Percentiles rank a stretch among this genome's conserved stretches.
phyloP scores from a whole-genome alignment of 129 eudicot species.

The Solidago caesia region DNA sequence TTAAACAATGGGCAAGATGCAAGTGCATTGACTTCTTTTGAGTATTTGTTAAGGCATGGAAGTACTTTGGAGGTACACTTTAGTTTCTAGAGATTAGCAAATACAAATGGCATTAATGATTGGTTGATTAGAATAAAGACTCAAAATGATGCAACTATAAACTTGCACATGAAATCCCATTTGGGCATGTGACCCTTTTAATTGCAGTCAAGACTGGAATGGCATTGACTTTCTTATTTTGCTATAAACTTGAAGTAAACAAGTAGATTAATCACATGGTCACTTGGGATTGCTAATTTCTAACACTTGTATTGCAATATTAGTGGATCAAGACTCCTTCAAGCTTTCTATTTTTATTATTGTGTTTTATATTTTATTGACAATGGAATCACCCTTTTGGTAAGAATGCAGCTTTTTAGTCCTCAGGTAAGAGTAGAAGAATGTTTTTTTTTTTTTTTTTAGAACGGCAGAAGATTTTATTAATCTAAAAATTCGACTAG shows the following conservation, averaged over 20 bases:
- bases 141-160: conserved; percentile 24
- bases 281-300: conserved; percentile 26
- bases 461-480: too few species aligned
- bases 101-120: conserved; percentile 36
- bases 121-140: conserved; percentile 38
- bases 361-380: neutral
- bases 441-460: too few species aligned
- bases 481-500: too few species aligned
- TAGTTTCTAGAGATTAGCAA: conserved; percentile 34
- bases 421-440: too few species aligned
- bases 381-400: neutral
- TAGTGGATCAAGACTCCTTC: conserved; percentile 28
- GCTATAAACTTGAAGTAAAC: conserved; percentile 22
- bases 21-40: conserved; percentile 31
- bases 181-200: conserved; percentile 41
- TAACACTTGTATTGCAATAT: conserved; percentile 15
- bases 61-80: conserved; percentile 40
- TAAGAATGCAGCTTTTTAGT: neutral
- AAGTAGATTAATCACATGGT: conserved; percentile 36
- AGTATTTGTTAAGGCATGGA: conserved; percentile 32
- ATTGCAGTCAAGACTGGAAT: conserved; percentile 31
- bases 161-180: conserved; percentile 37
- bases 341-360: neutral
- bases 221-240: conserved; percentile 32
- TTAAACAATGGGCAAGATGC: conserved; percentile 26